Evolutionary conservation across 306 rosid genomes (phyloP), one percentile per base, ranked within the genome.

Genomic region (Myrica gale): DNA sequence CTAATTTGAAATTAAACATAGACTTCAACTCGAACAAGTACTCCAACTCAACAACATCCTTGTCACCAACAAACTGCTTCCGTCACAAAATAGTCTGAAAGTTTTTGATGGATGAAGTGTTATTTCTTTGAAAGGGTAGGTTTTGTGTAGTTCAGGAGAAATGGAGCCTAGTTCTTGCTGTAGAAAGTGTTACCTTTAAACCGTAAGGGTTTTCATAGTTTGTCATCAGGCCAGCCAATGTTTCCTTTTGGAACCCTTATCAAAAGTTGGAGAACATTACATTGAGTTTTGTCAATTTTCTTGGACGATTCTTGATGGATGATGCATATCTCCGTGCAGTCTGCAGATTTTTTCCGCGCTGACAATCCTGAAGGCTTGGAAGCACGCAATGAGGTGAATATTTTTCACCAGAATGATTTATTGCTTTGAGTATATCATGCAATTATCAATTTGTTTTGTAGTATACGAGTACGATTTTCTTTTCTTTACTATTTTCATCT

Each of bases 301-400:
- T 69, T 41, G 58, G 78, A 48, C 26, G 66, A 73, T 71, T 70
- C 74, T 66, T 76, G 50, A 63, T 68, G 79, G 20, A 11, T 78
- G 67, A 71, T 55, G 57, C 65, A 17, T 72, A 78, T 82, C n/a
- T 83, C 62, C 56, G 13, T 85, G 91, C 92, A 95, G 99, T 74
- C 85, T 56, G 99, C 99, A 66, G 99, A 92, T 81, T 95, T 92
- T 85, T 95, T 92, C 79, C 91, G 97, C 83, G 90, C 97, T 75
- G 99, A 95, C 82, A 95, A 95, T 85, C 93, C 97, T 9, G 99
- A 95, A 85, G 99, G 99, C 73, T 73, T 90, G 63, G 99, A 95
- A 78, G 97, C 99, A 26, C 99, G 99, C 48, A 90, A 95, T 80
- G 99, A 95, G 97, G 99, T 92, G 87, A 83, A 45, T 85, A 61